Percentiles rank a stretch among this genome's conserved stretches.
phyloP scores from a whole-genome alignment of 108 stramenopile species.

The Parietichytrium sp. region DNA sequence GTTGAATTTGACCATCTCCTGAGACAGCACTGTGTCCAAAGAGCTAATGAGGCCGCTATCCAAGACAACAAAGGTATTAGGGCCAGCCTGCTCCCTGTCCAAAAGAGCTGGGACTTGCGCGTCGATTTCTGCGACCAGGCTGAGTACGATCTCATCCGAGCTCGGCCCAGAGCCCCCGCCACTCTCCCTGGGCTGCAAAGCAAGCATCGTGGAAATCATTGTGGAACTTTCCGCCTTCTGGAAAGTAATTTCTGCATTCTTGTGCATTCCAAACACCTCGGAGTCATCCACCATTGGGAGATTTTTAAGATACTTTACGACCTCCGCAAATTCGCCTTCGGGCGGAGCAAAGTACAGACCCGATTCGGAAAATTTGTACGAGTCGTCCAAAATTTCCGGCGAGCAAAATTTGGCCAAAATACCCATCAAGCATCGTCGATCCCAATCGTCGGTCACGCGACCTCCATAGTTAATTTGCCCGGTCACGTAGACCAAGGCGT shows the following conservation, averaged over 20 bases:
- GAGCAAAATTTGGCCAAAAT: constrained; percentile 59
- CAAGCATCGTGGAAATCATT: constrained; percentile 54
- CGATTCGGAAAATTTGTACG: constrained; percentile 56
- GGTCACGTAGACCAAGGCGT: constrained; percentile 66
- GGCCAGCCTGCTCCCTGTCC: constrained; percentile 58
- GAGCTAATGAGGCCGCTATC: constrained; percentile 60
- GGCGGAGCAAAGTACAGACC: constrained; percentile 61
- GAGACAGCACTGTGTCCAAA: constrained; percentile 65
- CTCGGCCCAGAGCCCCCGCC: constrained; percentile 55
- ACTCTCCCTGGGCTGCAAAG: constrained; percentile 59
- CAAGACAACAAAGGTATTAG: constrained; percentile 62
- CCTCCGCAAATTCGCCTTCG: constrained; percentile 41
- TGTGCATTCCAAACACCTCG: constrained; percentile 73
- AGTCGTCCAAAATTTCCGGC: constrained; percentile 52
- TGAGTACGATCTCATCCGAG: constrained; percentile 58
- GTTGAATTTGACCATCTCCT: constrained; percentile 74
- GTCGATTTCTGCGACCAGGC: constrained; percentile 53
- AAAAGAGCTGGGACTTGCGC: constrained; percentile 49
- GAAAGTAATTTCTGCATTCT: constrained; percentile 72
- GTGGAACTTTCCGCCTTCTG: constrained; percentile 55
- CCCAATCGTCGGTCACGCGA: constrained; percentile 72
- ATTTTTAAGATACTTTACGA: constrained; percentile 49
- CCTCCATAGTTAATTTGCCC: constrained; percentile 75
- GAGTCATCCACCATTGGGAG: constrained; percentile 62
- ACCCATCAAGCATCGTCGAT: constrained; percentile 62